Base-by-base conservation (phyloP, 495 filamentous ascomycete genomes). In the Penicillium samsonianum region DNA sequence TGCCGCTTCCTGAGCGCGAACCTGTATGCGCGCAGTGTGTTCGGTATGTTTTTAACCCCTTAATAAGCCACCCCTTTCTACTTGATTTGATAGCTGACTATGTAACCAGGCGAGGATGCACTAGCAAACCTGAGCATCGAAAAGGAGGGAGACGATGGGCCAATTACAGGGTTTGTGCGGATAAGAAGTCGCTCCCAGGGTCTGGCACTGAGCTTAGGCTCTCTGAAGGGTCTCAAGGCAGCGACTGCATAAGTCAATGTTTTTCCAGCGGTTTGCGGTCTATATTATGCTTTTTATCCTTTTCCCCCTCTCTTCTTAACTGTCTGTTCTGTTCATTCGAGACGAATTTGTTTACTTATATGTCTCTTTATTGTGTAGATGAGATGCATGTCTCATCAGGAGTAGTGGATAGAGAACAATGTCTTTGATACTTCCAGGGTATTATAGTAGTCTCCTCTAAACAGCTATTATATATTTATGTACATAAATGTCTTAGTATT, bases 1-100 rank as follows among this genome's bases (percentile, higher is more conserved):
- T 99, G 95, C 73, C 91, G 96, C 65, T 99, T 99, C 79, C 74
- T 99, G 68, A 96, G 91, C 70, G 95, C 95, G 22, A 99, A 99
- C 64, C 76, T 99, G 48, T 99, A 99, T 69, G 95, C 95, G 46
- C 88, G 90, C 65, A 98, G 92, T 68, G 93, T 99, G 55, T 99
- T 99, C 76, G 95, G 95, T 99, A 89, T 73, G 91, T 70, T 33
- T 17, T 9, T 8, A 23, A 37, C 31, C 5, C 33, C 25, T 5
- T 51, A 40, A 25, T 22, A 47, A 23, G 9, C 48, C 67, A 44
- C 71, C 26, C 52, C 33, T 52, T 44, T 44, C 42, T 45, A 23
- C 30, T 42, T 19, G 55, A 31, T 11, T 8, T 4, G 9, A 51
- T 49, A n/a, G 47, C 72, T 77, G 65, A 78, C 65, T 44, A 12